Conservation (phyloP, 768 basidiomycete genomes). For the Termitomyces sp. region DNA sequence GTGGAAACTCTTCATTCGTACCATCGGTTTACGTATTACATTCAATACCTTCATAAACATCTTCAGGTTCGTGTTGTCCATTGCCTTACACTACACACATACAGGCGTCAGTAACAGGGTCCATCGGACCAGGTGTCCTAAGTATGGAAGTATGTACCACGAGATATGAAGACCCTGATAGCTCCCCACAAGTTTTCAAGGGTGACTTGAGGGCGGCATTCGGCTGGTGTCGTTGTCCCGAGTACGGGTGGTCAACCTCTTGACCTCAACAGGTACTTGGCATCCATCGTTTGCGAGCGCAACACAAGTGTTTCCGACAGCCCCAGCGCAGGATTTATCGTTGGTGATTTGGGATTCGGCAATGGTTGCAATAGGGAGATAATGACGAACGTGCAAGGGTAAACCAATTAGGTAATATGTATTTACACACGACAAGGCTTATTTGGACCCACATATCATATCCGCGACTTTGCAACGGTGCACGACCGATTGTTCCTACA, state of each 20-base stretch:
- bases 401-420: background rate
- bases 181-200: background rate
- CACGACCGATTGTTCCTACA: background rate
- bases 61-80: background rate
- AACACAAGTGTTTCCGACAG: background rate
- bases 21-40: background rate
- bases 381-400: background rate
- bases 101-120: background rate
- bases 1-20: background rate
- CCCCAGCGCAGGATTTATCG: background rate
- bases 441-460: background rate
- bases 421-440: background rate
- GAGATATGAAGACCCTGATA: background rate
- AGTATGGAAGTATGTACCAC: background rate
- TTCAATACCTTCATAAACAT: background rate
- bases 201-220: too few species aligned
- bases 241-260: background rate
- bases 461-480: background rate
- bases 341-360: too few species aligned
- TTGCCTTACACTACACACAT: background rate
- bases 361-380: too few species aligned
- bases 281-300: background rate
- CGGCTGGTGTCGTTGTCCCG: background rate
- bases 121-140: too few species aligned
- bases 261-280: too few species aligned